Conservation (phyloP, 495 filamentous ascomycete genomes). For the Aspergillus campestris region DNA sequence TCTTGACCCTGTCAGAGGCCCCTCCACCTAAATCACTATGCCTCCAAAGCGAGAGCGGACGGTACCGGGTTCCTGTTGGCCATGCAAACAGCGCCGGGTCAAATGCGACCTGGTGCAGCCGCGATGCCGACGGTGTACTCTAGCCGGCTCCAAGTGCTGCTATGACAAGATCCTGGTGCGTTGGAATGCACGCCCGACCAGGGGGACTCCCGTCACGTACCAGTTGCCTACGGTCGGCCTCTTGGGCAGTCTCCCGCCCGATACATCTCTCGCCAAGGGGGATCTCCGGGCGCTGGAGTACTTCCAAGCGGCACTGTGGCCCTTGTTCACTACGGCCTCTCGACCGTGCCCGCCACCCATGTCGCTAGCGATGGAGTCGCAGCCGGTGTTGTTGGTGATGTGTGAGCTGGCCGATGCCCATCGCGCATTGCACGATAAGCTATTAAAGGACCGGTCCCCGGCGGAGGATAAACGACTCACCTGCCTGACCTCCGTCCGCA, state of each 20-base stretch:
- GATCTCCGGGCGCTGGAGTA: conserved; percentile 12
- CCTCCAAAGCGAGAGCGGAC: conserved; percentile 23
- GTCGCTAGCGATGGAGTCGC: conserved; percentile 13
- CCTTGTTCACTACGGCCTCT: conserved; percentile 9
- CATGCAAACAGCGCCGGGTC: conserved; percentile 30
- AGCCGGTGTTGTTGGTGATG: conserved; percentile 19
- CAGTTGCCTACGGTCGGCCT: conserved; percentile 1
- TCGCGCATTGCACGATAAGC: conserved; percentile 1
- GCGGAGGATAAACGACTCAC: conserved; percentile 2
- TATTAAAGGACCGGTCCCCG: conserved; percentile 10
- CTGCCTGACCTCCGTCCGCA: conserved; percentile 9
- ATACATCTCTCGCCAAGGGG: background rate
- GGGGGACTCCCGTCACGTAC: conserved; percentile 13
- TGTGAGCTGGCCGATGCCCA: conserved; percentile 23
- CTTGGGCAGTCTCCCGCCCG: conserved; percentile 3
- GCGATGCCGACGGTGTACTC: conserved; percentile 22
- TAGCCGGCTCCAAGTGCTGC: conserved; percentile 23
- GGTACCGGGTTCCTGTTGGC: conserved; percentile 31
- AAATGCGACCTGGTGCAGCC: conserved; percentile 25
- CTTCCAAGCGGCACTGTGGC: conserved; percentile 13
- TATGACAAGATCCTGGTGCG: conserved; percentile 28
- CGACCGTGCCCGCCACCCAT: conserved; percentile 25
- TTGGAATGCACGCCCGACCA: conserved; percentile 17
- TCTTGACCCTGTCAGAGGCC: background rate
- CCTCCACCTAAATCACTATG: conserved; percentile 3